Evolutionary conservation across 177 flowering plant genomes (phyloP), one percentile per base, ranked within the genome.

Genomic region (Vitis hybrid): DNA sequence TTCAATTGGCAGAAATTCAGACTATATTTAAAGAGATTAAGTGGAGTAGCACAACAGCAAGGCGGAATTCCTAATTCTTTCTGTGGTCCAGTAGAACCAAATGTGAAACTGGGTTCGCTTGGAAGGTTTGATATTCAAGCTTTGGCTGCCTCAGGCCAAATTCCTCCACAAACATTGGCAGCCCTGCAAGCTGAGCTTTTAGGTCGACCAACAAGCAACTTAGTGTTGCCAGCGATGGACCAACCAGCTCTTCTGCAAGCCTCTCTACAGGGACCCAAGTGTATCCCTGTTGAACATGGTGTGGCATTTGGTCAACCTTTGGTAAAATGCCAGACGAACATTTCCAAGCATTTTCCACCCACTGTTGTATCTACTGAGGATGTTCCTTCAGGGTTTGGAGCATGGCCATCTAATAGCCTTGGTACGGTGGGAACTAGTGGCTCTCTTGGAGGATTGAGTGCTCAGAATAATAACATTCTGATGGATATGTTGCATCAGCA

Each of bases 111-210:
- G 61, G 82, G 82, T 72, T 74, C 97, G 20, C 72, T 85, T 14
- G 86, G 88, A 57, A 77, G 88, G 73, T 79, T 84, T 77, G 95
- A 87, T 71, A 74, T 89, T 55, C 93, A 87, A 77, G 87, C 93
- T 51, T 77, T 90, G 86, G 93, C 90, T 52, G 90, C 89, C 26
- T 88, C 93, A 68, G 93, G 92, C 10, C 92, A 90, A 65, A 85
- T 92, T 72, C 86, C 92, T 58, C 85, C 88, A n/a, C 91, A 87
- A 58, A 85, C 94, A 59, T 77, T 92, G 64, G 88, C 93, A 64
- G 89, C 86, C 10, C 70, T 92, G 67, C 95, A 90, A 26, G 86
- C 91, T 67, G 94, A 89, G 77, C 86, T 91, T 75, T 65, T 86
- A 50, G 90, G 91, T 69, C 85, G 81, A 68, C 85, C 93, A 18